A percentile compares a stretch with the other conserved stretches of the same genome.
Evolutionary conservation across 169 alveolate species (phyloP).

Genomic region (Plasmodium inui): DNA sequence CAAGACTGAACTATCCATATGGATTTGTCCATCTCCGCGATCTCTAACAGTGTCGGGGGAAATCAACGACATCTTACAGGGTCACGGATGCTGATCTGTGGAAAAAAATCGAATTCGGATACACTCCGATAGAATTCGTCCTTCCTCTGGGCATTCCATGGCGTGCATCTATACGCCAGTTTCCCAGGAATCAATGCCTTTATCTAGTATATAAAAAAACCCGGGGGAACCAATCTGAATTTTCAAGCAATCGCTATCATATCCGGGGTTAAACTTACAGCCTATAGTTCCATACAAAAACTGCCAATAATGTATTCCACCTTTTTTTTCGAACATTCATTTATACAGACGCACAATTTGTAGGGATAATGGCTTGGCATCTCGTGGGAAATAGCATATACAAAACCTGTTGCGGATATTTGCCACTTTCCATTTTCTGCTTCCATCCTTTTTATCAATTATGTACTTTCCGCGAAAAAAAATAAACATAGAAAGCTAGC

Average conservation of each 20-base stretch:
- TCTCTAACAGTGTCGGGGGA: too few relatives aligned
- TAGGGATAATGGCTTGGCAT: neutral
- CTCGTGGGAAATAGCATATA: neutral
- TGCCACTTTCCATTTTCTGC: neutral
- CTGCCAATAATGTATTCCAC: neutral
- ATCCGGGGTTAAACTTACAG: neutral
- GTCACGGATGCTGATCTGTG: too few relatives aligned
- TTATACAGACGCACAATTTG: neutral
- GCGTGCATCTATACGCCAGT: too few relatives aligned
- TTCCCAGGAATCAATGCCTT: neutral
- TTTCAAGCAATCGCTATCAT: neutral
- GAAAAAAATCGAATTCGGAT: too few relatives aligned
- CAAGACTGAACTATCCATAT: too few relatives aligned
- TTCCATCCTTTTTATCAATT: neutral
- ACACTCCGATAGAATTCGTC: too few relatives aligned
- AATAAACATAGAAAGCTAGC: neutral
- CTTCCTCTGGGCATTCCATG: too few relatives aligned
- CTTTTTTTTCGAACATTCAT: too few relatives aligned
- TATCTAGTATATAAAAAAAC: neutral
- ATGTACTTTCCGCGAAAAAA: neutral
- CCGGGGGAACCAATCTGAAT: neutral
- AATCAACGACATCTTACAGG: too few relatives aligned
- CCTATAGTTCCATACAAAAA: neutral
- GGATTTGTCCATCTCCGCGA: too few relatives aligned
- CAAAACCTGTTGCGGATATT: neutral